Percentiles rank a stretch among this genome's conserved stretches.
Conservation (phyloP, 305 asterid genomes). For the Rubia tinctorum region DNA sequence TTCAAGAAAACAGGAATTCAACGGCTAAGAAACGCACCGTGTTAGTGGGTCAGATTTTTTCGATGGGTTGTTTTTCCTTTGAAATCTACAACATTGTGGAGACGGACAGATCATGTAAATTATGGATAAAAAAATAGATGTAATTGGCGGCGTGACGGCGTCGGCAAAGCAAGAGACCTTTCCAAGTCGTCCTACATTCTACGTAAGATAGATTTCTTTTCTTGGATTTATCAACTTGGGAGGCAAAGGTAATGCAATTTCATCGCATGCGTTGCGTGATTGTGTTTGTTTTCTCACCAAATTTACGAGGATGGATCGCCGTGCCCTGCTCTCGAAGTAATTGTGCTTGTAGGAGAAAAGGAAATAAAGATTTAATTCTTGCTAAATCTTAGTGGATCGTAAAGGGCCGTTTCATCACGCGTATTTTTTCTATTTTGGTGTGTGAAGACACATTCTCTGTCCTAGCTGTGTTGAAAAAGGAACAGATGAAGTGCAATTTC, state of each 20-base stretch:
- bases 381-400: background rate
- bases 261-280: background rate
- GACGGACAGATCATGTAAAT: background rate
- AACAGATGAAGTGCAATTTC: background rate
- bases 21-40: constrained; percentile 12
- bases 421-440: background rate
- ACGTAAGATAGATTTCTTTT: background rate
- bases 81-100: constrained; percentile 7
- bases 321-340: background rate
- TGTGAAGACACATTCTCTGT: background rate
- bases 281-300: background rate
- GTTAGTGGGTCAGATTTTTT: background rate
- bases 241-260: background rate
- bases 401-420: background rate
- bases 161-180: background rate
- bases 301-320: background rate
- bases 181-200: background rate
- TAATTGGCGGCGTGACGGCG: background rate
- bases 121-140: background rate
- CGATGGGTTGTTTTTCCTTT: background rate
- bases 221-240: background rate
- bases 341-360: background rate
- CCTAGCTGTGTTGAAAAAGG: background rate
- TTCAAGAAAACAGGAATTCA: constrained; percentile 2
- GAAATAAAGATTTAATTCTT: background rate